These are phyloP conservation scores for Gaultheria prostrata DNA, from an alignment of 148 eudicot genomes.

Conservation along the genomic window DNA sequence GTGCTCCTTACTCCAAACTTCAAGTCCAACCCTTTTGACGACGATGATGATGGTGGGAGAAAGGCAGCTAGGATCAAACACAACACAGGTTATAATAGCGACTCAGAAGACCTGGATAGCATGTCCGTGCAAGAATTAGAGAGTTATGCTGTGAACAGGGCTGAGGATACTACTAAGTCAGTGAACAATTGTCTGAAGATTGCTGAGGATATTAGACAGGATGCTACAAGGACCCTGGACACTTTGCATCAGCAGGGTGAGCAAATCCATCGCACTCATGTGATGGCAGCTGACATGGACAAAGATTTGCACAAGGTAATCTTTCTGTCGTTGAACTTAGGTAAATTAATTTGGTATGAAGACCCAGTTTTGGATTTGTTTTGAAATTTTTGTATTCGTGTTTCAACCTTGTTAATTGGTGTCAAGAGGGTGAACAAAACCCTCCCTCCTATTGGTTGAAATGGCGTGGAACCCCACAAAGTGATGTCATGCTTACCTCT, in stretches of 20 bases:
- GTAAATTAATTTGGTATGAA: not conserved
- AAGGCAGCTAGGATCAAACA: slow-evolving; percentile 27
- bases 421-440: no score
- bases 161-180: slow-evolving; percentile 68
- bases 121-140: slow-evolving; percentile 87
- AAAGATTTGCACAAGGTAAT: slow-evolving; percentile 77
- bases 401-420: no score
- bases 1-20: slow-evolving; percentile 27
- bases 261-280: slow-evolving; percentile 77
- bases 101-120: slow-evolving; percentile 53
- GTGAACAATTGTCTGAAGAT: slow-evolving; percentile 72
- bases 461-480: no score
- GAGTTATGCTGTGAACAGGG: slow-evolving; percentile 63
- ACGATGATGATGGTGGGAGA: slow-evolving; percentile 22
- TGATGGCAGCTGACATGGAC: slow-evolving; percentile 66
- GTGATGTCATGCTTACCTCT: no score
- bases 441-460: no score
- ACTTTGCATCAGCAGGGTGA: slow-evolving; percentile 93
- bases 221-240: slow-evolving; percentile 69
- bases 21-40: slow-evolving; percentile 7
- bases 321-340: not conserved
- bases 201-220: slow-evolving; percentile 78
- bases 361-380: no score
- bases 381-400: no score
- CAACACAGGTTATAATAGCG: slow-evolving; percentile 29